Conservation (phyloP, 257 asterid species). For the Hygrophila difformis region DNA sequence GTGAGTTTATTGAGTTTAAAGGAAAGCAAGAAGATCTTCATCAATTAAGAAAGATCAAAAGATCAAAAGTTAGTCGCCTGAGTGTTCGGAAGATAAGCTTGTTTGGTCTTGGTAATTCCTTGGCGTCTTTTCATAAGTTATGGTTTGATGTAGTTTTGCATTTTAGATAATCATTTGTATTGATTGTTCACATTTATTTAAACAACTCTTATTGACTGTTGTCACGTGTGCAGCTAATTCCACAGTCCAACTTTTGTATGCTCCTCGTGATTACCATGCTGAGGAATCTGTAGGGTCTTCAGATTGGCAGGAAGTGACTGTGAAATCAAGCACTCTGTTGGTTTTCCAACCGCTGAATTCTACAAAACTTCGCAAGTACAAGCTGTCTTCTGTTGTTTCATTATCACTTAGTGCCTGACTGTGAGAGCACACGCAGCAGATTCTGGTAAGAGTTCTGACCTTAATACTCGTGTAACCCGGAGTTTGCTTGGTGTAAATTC, state of each 20-base stretch:
- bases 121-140: slow-evolving; percentile 4
- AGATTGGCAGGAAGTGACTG: slow-evolving; percentile 60
- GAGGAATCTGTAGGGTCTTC: slow-evolving; percentile 50
- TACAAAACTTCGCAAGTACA: slow-evolving; percentile 54
- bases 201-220: slow-evolving; percentile 5
- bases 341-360: slow-evolving; percentile 61
- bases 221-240: slow-evolving; percentile 49
- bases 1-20: slow-evolving; percentile 84
- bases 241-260: slow-evolving; percentile 58
- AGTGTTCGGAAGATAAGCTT: slow-evolving; percentile 85
- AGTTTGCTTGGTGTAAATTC: no score
- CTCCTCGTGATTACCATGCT: slow-evolving; percentile 64
- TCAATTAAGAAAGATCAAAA: slow-evolving; percentile 50
- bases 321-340: slow-evolving; percentile 69
- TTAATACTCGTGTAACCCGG: no score
- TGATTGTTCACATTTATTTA: slow-evolving; percentile 11
- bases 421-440: no score
- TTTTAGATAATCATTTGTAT: slow-evolving; percentile 7
- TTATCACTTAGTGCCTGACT: slow-evolving; percentile 72
- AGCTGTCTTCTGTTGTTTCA: slow-evolving; percentile 66
- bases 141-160: slow-evolving; percentile 2
- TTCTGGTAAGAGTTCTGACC: no score
- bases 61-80: slow-evolving; percentile 79
- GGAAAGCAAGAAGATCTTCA: slow-evolving; percentile 79
- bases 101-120: slow-evolving; percentile 74